Base-by-base conservation (phyloP, 371 early-diverging fungal genomes). In the Syncephalis fuscata region DNA sequence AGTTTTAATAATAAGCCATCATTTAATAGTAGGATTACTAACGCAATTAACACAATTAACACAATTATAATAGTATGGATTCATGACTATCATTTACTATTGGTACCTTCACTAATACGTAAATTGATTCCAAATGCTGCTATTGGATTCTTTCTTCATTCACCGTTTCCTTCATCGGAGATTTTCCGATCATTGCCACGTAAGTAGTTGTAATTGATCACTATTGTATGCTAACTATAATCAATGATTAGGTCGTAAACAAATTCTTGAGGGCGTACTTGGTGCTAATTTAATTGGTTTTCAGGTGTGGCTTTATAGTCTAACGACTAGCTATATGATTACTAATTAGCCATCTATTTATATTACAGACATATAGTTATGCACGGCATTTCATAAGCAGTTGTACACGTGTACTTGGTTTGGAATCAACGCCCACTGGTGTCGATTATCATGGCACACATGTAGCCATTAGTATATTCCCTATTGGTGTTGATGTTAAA, bases 111-210 rank as follows among this genome's bases (percentile, higher is more conserved):
- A 45, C 73, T 97, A 72, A 59, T 99, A 11, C 78, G 92, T 32
- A 61, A 74, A 54, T 63, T 59, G 40, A 57, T 92, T 9, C 92
- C 92, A 0, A 58, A 71, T 19, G 84, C 91, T 1, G 74, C 75
- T 36, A 83, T 99, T 49, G 96, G 95, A 21, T 85, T 96, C 57
- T 99, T 99, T 63, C 70, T 97, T 38, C 99, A 99, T 71, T 86
- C 95, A 0, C 94, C 98, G 2, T 99, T 96, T 64, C 96, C 98
- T 9, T 80, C 75, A 51, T 83, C 87, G 1, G 92, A 90, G 55
- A 82, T 93, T 23, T 93, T 99, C 67, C 75, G 91, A 32, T 90
- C 90, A 58, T 68, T 92, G 24, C 88, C 95, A n/a, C 74, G 81
- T 78, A 72, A 67, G 77, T 56, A n/a, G n/a, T n/a, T n/a, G n/a